Base-by-base conservation (phyloP, 768 basidiomycete genomes). In the Hericium coralloides region DNA sequence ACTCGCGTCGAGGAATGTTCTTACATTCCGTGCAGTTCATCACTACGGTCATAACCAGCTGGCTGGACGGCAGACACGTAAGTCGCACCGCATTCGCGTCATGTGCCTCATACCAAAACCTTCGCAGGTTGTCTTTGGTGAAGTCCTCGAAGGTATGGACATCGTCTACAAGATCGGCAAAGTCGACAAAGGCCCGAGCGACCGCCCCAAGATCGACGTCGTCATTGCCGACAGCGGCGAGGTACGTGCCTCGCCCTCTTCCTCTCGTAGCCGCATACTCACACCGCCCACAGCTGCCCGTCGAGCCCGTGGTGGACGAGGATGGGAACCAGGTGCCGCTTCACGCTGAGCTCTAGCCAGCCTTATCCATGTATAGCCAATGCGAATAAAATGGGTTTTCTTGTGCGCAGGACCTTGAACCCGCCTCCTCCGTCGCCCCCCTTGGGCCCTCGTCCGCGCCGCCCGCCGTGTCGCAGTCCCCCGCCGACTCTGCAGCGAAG, bases 11-110 rank as follows among this genome's bases (percentile, higher is more conserved):
- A 2, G 52, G 55, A 36, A 56, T 17, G 4, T 2, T 38, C 51
- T 61, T n/a, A 56, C 20, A 52, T 41, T 18, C 12, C 37, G 52
- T 50, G 49, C 70, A 95, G 92, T 98, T 98, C 74, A 95, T 98
- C 68, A 91, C 87, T 72, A 95, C 94, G 49, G 80, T 84, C 61
- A 71, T 82, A 57, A 98, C 94, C 31, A 77, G 79, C 68, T 95
- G 94, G 94, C 74, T 98, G 67, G 93, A 98, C 71, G 86, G 87
- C 63, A 86, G 85, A 70, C 94, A 95, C 64, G 92, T 89, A 68
- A 53, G 80, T 43, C 31, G 31, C 12, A 23, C 6, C 47, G 38
- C 53, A 12, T 58, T 52, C 1, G 36, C 55, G 10, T 31, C 7
- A 51, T 53, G 39, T 15, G 31, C 57, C 12, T 48, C 15, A 51